Base-by-base conservation (phyloP, 192 early-diverging fungal species). In the Coemansia biformis region DNA sequence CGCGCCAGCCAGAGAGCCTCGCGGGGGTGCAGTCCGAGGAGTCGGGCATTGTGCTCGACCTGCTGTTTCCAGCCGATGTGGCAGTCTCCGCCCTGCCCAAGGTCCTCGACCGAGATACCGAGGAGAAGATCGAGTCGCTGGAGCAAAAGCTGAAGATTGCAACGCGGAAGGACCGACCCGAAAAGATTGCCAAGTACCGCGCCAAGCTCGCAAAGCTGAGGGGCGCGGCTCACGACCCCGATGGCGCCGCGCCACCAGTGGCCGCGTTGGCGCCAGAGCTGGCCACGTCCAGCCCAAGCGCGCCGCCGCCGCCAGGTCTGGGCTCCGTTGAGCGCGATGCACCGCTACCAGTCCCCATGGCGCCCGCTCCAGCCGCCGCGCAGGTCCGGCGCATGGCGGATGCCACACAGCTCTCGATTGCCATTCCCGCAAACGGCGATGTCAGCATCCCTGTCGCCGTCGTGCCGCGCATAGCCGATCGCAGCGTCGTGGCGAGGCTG, bases 141-240 rank as follows among this genome's bases (percentile, higher is more conserved):
- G 92, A 99, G 71, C 96, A 97, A 51, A 99, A 97, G 61, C 74
- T 96, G 37, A 99, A 99, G 75, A 99, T 99, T 59, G 92, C 92
- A 0, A 80, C 76, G 35, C 79, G 92, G 29, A 99, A 99, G 64
- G 86, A 86, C 13, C 80, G 81, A 5, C 73, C 77, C 3, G 93
- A 96, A 14, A 99, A 99, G 60, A 80, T 88, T 0, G 79, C 82
- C 33, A 94, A 94, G 57, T 81, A 92, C 36, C 50, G 75, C 13
- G 83, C 80, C 37, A 87, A 90, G 49, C 59, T 95, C 15, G 79
- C 82, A 23, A 83, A 86, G 54, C 74, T 93, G 32, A 79, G 81
- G 26, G 48, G 56, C 28, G 33, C 29, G 5, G 29, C 29, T 1
- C 8, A 8, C 16, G 23, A 26, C 21, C 3, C 24, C 3, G 63